phyloP scores from a whole-genome alignment of 2,329 filamentous ascomycete genomes.

The Neopestalotiopsis rosae region DNA sequence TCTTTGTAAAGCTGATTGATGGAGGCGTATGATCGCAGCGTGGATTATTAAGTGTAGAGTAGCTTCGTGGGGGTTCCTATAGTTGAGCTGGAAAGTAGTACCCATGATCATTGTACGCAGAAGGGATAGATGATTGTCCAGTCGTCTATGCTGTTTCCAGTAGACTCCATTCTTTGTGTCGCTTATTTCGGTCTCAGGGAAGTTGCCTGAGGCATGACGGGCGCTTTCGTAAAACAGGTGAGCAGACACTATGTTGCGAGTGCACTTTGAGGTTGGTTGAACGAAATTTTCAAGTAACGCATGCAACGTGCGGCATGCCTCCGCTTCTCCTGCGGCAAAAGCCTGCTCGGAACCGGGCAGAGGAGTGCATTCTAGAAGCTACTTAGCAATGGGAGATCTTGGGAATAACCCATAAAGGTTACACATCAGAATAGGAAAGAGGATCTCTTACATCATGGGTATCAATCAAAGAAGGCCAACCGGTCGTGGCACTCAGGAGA shows the following conservation, averaged over 20 bases:
- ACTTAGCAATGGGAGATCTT: neutral
- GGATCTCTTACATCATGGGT: neutral
- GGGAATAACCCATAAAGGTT: neutral
- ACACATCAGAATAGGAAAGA: neutral
- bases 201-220: neutral
- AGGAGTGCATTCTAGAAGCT: neutral
- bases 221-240: neutral
- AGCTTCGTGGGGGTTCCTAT: neutral
- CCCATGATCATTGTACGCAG: neutral
- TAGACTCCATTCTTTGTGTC: neutral
- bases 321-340: neutral
- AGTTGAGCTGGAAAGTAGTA: neutral
- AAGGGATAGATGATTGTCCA: neutral
- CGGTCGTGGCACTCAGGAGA: neutral
- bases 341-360: neutral
- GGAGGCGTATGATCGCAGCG: neutral
- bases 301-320: neutral
- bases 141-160: neutral
- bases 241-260: neutral
- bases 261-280: neutral
- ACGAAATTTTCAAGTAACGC: neutral
- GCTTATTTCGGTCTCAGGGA: neutral
- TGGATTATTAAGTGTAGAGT: neutral
- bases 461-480: conserved; percentile 2
- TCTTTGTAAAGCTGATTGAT: neutral